Conservation (phyloP, 345 rosid genomes). For the Excoecaria cochinchinensis region DNA sequence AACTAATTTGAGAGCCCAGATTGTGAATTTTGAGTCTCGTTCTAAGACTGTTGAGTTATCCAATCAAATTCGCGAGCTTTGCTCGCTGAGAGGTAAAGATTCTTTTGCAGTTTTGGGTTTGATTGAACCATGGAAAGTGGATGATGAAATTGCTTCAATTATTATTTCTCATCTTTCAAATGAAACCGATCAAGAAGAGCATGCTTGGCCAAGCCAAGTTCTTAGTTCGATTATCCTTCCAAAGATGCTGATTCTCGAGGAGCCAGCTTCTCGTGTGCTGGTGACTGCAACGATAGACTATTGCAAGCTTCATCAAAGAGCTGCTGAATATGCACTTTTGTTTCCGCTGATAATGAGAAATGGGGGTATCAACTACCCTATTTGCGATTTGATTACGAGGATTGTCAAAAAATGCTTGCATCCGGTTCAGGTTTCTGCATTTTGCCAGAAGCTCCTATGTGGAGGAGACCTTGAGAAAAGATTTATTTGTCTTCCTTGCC, state of each 20-base stretch:
- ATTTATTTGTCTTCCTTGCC: conserved; percentile 56
- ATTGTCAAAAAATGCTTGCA: conserved; percentile 72
- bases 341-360: conserved; percentile 51
- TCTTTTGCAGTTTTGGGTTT: conserved; percentile 43
- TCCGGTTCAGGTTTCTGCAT: conserved; percentile 67
- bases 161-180: conserved; percentile 47
- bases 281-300: conserved; percentile 48
- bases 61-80: conserved; percentile 46
- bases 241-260: conserved; percentile 56
- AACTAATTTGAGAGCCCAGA: conserved; percentile 34
- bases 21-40: conserved; percentile 46
- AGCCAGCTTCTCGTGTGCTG: conserved; percentile 60
- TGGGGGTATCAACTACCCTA: conserved; percentile 57
- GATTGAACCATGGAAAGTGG: conserved; percentile 74
- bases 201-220: conserved; percentile 66
- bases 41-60: conserved; percentile 44
- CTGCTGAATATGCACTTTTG: conserved; percentile 58
- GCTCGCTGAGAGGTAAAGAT: conserved; percentile 42
- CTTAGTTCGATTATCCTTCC: conserved; percentile 67
- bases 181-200: conserved; percentile 39
- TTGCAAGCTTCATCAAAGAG: conserved; percentile 65
- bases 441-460: conserved; percentile 66
- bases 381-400: conserved; percentile 55
- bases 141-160: conserved; percentile 61
- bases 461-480: conserved; percentile 43